Evolutionary conservation across 129 eudicot species (phyloP), one percentile per base, ranked within the genome.

Genomic region (Oenanthe sinensis): DNA sequence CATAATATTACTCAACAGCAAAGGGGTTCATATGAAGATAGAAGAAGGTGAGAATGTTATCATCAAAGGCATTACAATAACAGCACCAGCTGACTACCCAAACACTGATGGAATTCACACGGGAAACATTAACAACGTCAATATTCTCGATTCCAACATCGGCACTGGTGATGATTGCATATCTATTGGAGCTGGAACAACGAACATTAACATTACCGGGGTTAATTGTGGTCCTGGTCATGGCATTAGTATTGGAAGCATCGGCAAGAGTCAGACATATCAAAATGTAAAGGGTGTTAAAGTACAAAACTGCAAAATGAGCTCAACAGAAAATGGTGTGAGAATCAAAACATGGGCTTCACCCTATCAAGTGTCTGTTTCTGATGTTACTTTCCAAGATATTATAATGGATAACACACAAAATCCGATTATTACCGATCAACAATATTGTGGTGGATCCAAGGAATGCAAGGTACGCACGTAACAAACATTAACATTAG

Each of bases 81-180:
- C 20, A 65, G 71, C 71, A 26, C 71, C 71, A 33, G 19, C 22
- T 30, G 71, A 62, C 12, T 30, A 42, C 20, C 71, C 71, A 65
- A 65, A 65, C 71, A 30, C 71, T 4, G 71, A 65, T 65, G 71
- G 71, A 13, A 65, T 65, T 30, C 71, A 65, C 71, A 65, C 71
- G 0, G 39, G 40, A 13, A 26, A 65, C 42, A 33, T 65, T 13
- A 65, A 73, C 20, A 0, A 43, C 12, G 37, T 73, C 39, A 46
- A 73, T 37, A 73, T 73, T 7, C 43, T 73, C 22, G 0, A 37
- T 73, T 42, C 54, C 17, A 46, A 26, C 33, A 73, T 73, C 0
- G 76, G 20, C 52, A 73, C 54, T 9, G 76, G 76, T n/a, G 76
- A 73, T 44, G 54, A 73, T 12, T 73, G 76, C 76, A 24, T 73